A percentile compares a stretch with the other conserved stretches of the same genome.
Evolutionary conservation across 306 rosid species (phyloP).

Genomic region (Corylus avellana): DNA sequence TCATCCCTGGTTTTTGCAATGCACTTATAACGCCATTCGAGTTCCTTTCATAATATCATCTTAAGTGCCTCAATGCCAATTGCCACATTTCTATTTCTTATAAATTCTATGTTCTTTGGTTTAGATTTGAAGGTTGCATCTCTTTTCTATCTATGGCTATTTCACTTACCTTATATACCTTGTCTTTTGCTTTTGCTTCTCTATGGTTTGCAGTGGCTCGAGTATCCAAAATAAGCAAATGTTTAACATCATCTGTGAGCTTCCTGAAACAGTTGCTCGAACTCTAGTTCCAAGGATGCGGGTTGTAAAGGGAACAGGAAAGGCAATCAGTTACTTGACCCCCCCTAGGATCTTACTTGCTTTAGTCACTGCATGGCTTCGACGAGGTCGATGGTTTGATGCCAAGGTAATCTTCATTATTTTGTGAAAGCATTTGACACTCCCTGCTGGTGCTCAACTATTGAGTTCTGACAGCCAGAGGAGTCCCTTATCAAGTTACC

Average conservation of each 20-base stretch:
- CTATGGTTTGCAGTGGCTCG: conserved; percentile 64
- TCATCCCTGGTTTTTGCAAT: conserved; percentile 8
- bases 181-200: conserved; percentile 21
- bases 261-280: conserved; percentile 96
- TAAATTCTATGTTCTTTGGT: background rate
- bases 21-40: background rate
- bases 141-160: background rate
- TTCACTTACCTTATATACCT: conserved; percentile 14
- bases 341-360: conserved; percentile 96
- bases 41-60: background rate
- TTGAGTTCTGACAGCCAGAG: background rate
- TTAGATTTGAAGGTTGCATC: background rate
- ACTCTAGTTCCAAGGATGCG: conserved; percentile 93
- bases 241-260: conserved; percentile 94
- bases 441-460: background rate
- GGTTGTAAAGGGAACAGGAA: conserved; percentile 88
- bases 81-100: background rate
- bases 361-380: conserved; percentile 86
- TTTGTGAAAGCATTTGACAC: conserved; percentile 7
- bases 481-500: background rate
- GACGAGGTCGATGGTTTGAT: conserved; percentile 94
- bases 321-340: conserved; percentile 85
- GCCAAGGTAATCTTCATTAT: conserved; percentile 54
- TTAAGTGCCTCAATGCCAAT: background rate
- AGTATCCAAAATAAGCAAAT: conserved; percentile 73